Conservation (phyloP, 176 grass and related monocot species). For the Ananas comosus region DNA sequence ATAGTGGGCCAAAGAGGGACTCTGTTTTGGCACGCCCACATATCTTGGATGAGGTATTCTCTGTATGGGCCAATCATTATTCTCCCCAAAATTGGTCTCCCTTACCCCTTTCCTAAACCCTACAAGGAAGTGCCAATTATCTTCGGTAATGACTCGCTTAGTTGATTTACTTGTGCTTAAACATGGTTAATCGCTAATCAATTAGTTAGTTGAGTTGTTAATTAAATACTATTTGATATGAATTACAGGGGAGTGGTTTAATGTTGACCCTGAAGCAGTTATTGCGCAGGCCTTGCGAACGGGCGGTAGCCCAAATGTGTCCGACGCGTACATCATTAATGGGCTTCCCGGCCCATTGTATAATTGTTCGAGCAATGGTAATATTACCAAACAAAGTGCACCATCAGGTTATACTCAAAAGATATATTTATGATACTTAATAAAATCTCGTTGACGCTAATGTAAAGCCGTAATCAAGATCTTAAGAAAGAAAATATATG, state of each 20-base stretch:
- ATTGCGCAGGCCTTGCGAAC: constrained; percentile 40
- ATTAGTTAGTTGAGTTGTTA: not conserved
- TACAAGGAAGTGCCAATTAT: constrained; percentile 43
- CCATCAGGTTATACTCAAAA: no score
- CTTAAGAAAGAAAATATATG: no score
- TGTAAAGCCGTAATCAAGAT: no score
- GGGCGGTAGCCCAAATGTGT: constrained; percentile 48
- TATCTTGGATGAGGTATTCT: constrained; percentile 53
- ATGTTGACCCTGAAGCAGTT: constrained; percentile 40
- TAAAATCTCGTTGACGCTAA: no score
- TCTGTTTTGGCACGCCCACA: constrained; percentile 55
- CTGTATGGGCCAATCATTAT: constrained; percentile 50
- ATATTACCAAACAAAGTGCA: no score
- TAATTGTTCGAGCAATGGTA: constrained; percentile 55
- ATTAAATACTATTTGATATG: not conserved
- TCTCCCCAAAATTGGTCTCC: constrained; percentile 43
- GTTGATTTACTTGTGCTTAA: not conserved
- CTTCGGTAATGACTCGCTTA: constrained; percentile 26
- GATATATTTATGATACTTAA: no score
- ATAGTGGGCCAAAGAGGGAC: constrained; percentile 46
- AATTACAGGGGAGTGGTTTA: constrained; percentile 54
- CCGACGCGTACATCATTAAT: constrained; percentile 59
- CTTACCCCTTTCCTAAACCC: constrained; percentile 49
- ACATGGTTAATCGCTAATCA: no score
- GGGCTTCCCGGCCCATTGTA: constrained; percentile 66